Base-by-base conservation (phyloP, 176 grass and related monocot species). In the Triticum urartu region DNA sequence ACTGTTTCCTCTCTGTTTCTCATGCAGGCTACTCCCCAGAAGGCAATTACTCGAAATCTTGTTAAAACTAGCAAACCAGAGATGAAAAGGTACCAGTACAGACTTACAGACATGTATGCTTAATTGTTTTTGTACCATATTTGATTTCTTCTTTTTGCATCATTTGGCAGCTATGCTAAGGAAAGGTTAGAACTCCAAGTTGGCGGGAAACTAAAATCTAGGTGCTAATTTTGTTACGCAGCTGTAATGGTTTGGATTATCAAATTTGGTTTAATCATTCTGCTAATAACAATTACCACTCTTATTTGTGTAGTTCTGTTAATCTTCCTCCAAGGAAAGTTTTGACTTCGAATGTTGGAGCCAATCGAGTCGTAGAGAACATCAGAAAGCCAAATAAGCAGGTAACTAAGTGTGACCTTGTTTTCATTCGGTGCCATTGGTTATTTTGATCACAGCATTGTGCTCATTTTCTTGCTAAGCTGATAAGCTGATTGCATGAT, bases 21-120 rank as follows among this genome's bases (percentile, higher is more conserved):
- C 64, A 34, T 89, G 83, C 86, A 97, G 95, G 79, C 39, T 86
- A 89, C 79, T 89, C 88, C 92, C 54, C 75, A 89, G 77, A 97
- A 91, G 84, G 78, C 64, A 72, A 15, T 74, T 28, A 79, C 83
- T 72, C 79, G 85, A 70, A 91, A 84, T 84, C 66, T 82, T 61
- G 80, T 90, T 73, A 93, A 77, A 62, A 91, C 34, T 79, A 80
- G 50, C n/a, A 84, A 72, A 42, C 54, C 33, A 22, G 92, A 95
- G 82, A 88, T 65, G 79, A 88, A 85, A 81, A 95, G 91, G 93
- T 97, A 30, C 34, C 84, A 38, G 60, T 71, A 33, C 48, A 82
- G 74, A 52, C 47, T 60, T 79, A 18, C 38, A 65, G 9, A 28
- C 17, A 68, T 81, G 77, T 35, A 88, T 28, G 34, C 50, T 21